A percentile compares a stretch with the other conserved stretches of the same genome.
phyloP scores from a whole-genome alignment of 2,329 filamentous ascomycete genomes.

The Aspergillus caelatus region DNA sequence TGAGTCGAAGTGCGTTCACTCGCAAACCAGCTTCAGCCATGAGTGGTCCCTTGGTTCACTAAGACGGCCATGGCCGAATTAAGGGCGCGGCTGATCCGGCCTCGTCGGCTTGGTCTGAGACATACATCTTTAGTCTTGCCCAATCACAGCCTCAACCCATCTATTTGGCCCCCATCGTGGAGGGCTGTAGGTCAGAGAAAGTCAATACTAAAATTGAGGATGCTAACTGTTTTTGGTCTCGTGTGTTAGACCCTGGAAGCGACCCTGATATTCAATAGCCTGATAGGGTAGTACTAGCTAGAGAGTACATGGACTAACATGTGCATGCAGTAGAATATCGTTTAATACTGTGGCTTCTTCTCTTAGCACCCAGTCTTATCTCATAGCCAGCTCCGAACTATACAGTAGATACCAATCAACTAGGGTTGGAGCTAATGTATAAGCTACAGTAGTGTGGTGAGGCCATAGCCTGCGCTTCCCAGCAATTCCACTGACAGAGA shows the following conservation, averaged over 20 bases:
- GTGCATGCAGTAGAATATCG: background rate
- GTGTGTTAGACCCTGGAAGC: constrained; percentile 1
- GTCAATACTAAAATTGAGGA: background rate
- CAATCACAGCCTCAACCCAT: background rate
- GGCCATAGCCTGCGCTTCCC: background rate
- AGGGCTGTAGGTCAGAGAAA: background rate
- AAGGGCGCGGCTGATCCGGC: constrained; percentile 18
- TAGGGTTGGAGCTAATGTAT: constrained; percentile 5
- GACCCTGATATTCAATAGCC: background rate
- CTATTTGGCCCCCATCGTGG: constrained; percentile 3
- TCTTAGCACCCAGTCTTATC: constrained; percentile 1
- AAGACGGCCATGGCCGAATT: constrained; percentile 9
- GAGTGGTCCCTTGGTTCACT: background rate
- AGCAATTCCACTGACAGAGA: background rate
- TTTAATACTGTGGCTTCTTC: background rate
- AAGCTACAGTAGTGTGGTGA: constrained; percentile 7
- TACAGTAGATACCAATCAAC: background rate
- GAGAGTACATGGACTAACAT: background rate
- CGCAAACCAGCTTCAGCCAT: background rate
- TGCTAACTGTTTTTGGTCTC: background rate
- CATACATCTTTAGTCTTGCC: constrained; percentile 4
- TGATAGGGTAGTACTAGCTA: background rate
- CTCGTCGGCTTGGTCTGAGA: constrained; percentile 14
- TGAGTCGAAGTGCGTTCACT: background rate
- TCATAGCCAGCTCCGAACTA: background rate